A percentile compares a stretch with the other conserved stretches of the same genome.
Conservation (phyloP, 495 filamentous ascomycete genomes). For the Podospora anserina region DNA sequence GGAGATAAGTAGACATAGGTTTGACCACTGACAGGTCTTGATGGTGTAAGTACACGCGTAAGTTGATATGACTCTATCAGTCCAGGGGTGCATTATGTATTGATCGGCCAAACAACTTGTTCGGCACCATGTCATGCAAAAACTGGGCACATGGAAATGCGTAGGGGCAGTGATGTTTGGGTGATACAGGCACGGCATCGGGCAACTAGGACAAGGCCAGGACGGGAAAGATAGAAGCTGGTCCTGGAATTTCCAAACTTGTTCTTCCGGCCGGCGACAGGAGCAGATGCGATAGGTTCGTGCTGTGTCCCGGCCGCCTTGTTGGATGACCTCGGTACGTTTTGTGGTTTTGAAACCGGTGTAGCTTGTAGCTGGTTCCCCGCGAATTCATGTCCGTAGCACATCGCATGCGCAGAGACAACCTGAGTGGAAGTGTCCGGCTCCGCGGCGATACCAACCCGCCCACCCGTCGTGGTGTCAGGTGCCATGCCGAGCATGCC, state of each 20-base stretch:
- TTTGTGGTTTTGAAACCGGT: background rate
- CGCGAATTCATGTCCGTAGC: constrained; percentile 22
- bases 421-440: background rate
- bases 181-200: constrained; percentile 17
- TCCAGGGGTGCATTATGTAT: background rate
- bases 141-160: constrained; percentile 17
- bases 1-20: background rate
- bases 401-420: constrained; percentile 11
- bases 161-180: constrained; percentile 3
- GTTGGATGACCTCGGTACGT: constrained; percentile 9
- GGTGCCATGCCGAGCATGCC: constrained; percentile 5
- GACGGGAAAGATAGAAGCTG: constrained; percentile 9
- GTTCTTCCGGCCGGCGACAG: constrained; percentile 23
- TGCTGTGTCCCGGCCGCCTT: constrained; percentile 11
- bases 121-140: background rate
- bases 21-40: background rate
- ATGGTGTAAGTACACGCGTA: background rate
- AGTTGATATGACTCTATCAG: background rate
- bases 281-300: constrained; percentile 10
- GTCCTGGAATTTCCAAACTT: constrained; percentile 25
- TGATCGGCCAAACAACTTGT: no score
- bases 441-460: constrained; percentile 17
- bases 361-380: constrained; percentile 9
- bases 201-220: constrained; percentile 5
- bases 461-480: constrained; percentile 4